Evolutionary conservation across 2,329 filamentous ascomycete species (phyloP).

Genomic region (Tolypocladium guangdongense): DNA sequence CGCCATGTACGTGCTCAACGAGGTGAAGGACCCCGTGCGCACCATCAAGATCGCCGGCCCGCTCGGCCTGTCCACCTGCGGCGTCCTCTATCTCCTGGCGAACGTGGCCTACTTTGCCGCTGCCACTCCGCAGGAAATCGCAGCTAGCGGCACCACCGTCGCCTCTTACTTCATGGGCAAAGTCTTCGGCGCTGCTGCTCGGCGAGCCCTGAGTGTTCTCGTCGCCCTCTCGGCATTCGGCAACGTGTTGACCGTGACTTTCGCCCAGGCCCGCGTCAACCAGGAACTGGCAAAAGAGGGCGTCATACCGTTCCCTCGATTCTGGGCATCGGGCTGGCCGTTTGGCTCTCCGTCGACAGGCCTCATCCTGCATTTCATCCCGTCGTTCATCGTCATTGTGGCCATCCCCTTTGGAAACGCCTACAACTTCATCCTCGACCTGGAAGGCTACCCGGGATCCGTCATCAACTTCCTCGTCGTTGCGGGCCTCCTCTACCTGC

Average conservation of each 20-base stretch:
- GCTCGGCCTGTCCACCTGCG: slow-evolving; percentile 45
- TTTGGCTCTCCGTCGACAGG: slow-evolving; percentile 52
- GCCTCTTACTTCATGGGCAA: slow-evolving; percentile 51
- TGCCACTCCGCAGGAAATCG: slow-evolving; percentile 46
- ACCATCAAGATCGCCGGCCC: slow-evolving; percentile 46
- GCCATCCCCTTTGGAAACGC: slow-evolving; percentile 57
- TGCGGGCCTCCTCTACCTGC: not conserved
- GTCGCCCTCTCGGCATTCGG: slow-evolving; percentile 51
- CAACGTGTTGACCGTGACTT: slow-evolving; percentile 50
- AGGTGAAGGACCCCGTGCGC: slow-evolving; percentile 42
- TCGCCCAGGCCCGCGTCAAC: slow-evolving; percentile 46
- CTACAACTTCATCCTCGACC: slow-evolving; percentile 55
- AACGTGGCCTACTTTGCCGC: slow-evolving; percentile 58
- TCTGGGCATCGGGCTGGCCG: slow-evolving; percentile 60
- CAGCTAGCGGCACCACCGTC: slow-evolving; percentile 47
- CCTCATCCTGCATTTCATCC: not conserved
- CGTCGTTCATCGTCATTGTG: slow-evolving; percentile 45
- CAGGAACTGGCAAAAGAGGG: slow-evolving; percentile 62
- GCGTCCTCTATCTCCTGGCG: slow-evolving; percentile 50
- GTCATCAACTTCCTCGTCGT: not conserved
- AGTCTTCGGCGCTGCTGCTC: slow-evolving; percentile 46
- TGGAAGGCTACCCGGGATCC: slow-evolving; percentile 15
- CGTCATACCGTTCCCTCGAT: slow-evolving; percentile 50
- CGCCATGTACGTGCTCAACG: slow-evolving; percentile 49
- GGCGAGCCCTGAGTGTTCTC: slow-evolving; percentile 38